Evolutionary conservation across 495 filamentous ascomycete species (phyloP).

Genomic region (Aspergillus sclerotiicarbonarius): DNA sequence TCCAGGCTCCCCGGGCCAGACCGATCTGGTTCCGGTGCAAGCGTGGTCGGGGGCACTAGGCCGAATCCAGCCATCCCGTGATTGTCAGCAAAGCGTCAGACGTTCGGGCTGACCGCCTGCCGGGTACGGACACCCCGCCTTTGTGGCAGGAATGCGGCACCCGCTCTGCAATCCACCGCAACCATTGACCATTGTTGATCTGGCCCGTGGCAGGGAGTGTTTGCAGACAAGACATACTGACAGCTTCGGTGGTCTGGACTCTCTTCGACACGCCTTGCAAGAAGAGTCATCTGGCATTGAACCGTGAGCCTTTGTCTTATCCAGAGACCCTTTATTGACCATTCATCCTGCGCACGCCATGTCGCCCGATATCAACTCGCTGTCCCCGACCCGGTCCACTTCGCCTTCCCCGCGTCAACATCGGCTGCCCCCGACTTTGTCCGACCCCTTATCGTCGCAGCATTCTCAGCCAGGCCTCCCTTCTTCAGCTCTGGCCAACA

Average conservation of each 20-base stretch:
- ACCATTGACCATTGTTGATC: background rate
- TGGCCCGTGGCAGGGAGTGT: background rate
- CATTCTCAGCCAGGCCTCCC: constrained; percentile 20
- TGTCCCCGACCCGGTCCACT: constrained; percentile 61
- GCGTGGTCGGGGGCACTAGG: background rate
- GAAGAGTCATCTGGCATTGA: background rate
- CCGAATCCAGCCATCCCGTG: background rate
- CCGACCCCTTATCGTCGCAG: constrained; percentile 15
- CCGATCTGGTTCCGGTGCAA: background rate
- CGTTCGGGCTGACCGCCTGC: background rate
- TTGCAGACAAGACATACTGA: background rate
- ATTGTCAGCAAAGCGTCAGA: background rate
- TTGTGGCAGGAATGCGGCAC: background rate
- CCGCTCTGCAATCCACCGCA: background rate
- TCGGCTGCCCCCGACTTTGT: constrained; percentile 27
- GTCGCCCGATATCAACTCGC: constrained; percentile 74
- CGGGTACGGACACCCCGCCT: background rate
- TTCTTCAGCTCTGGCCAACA: constrained; percentile 22
- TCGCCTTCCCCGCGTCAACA: constrained; percentile 38
- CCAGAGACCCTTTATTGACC: background rate
- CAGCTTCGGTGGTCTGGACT: background rate
- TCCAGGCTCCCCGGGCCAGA: background rate
- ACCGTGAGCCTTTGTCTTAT: background rate
- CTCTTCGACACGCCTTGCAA: background rate
- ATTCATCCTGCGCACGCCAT: constrained; percentile 29